Evolutionary conservation across 345 rosid genomes (phyloP).

Genomic region (Citrus australasica): DNA sequence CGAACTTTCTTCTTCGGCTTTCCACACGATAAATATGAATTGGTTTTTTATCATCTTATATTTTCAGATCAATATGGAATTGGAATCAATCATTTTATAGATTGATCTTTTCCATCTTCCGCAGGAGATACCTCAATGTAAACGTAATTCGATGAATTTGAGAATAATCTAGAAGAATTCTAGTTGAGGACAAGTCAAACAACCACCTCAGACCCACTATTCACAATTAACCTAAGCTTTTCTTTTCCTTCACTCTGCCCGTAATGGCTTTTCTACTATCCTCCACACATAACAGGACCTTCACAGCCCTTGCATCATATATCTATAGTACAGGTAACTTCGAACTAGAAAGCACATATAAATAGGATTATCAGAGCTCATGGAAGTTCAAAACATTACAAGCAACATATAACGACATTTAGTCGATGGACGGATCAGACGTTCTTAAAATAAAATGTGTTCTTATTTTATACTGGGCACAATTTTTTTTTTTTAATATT

Average conservation of each 20-base stretch:
- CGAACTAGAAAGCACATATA: neutral
- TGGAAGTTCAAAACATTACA: neutral
- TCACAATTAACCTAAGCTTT: neutral
- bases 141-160: neutral
- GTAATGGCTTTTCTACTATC: neutral
- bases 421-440: neutral
- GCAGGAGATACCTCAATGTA: neutral
- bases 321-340: neutral
- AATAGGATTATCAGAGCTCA: neutral
- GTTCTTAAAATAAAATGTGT: neutral
- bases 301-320: neutral
- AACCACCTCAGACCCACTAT: neutral
- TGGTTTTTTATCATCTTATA: neutral
- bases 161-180: neutral
- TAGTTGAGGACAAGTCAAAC: neutral
- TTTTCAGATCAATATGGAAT: no score
- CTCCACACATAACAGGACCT: neutral
- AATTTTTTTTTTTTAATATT: no score
- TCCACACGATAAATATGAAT: neutral
- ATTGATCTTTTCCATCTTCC: neutral
- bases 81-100: neutral
- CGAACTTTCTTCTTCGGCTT: neutral
- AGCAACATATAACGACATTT: neutral
- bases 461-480: neutral
- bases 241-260: neutral